Percentiles rank a stretch among this genome's conserved stretches.
Evolutionary conservation across 495 filamentous ascomycete species (phyloP).

Genomic region (Pseudoneurospora amorphoporcata): DNA sequence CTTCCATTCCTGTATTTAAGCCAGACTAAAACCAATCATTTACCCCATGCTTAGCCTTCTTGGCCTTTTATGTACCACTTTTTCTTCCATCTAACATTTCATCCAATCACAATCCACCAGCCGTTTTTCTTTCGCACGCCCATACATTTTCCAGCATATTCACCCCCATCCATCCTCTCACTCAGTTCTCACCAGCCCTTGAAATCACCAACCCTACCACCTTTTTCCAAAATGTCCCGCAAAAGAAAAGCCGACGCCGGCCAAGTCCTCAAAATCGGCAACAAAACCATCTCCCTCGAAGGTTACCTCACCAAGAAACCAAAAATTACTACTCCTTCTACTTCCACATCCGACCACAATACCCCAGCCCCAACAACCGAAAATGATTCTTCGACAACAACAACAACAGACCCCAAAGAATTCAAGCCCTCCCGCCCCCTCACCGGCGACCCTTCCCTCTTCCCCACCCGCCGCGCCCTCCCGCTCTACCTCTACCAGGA

Average conservation of each 20-base stretch:
- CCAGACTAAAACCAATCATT: too few relatives aligned
- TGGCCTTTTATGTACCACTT: neutral
- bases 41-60: too few relatives aligned
- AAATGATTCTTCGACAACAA: neutral
- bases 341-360: slow-evolving; percentile 1
- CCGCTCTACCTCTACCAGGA: slow-evolving; percentile 71
- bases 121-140: neutral
- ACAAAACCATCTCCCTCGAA: slow-evolving; percentile 30
- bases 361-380: slow-evolving; percentile 1
- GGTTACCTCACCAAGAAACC: slow-evolving; percentile 30
- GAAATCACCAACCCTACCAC: neutral
- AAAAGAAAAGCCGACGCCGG: neutral
- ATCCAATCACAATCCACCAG: neutral
- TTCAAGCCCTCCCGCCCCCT: neutral
- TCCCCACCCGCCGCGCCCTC: slow-evolving; percentile 45
- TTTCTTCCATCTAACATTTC: neutral
- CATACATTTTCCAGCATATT: neutral
- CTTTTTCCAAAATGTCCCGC: neutral
- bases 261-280: slow-evolving; percentile 25
- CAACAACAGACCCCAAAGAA: neutral
- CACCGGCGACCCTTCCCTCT: slow-evolving; percentile 20
- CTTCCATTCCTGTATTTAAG: too few relatives aligned
- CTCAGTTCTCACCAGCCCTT: neutral
- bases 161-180: neutral
- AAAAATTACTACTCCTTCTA: slow-evolving; percentile 5